Evolutionary conservation across 2,329 filamentous ascomycete species (phyloP), one percentile per base, ranked within the genome.

Genomic region (Paecilomyces sp.): DNA sequence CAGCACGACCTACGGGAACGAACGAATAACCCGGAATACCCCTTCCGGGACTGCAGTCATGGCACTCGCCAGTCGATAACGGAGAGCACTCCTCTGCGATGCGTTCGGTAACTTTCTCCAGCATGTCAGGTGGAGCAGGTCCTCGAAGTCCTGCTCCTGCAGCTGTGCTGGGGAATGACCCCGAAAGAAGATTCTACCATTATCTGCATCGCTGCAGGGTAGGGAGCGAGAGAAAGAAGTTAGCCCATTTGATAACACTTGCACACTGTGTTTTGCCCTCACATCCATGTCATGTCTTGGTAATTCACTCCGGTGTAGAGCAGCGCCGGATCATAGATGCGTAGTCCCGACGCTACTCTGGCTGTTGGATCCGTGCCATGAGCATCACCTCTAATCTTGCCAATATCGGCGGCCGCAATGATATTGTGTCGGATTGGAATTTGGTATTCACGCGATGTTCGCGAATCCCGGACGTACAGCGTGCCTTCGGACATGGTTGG

Each of bases 251-350:
- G 3, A 6, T 28, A 28, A 28, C 25, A 28, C 25, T 28, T 6
- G 25, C 25, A 28, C 6, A 28, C 25, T 28, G 25, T 28, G 3
- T 28, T 28, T 28, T 28, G 25, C 25, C 25, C 25, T 28, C 6
- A 28, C 25, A 28, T 28, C 25, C 25, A 70, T 31, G 70, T 75
- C 36, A 76, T 70, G 0, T 60, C 60, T 0, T 67, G 68, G 58
- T 70, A 60, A 24, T 66, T 62, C 2, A 72, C 68, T 0, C 71
- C 66, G 0, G 74, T 76, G 59, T 76, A 74, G 34, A 67, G 63
- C 33, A 73, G 62, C 0, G 73, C 73, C 0, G 71, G 70, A 59
- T 75, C 72, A 57, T 74, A 65, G 1, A 76, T 62, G 4, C 69
- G 66, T 6, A 76, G 62, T 11, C 72, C 73, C 53, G 61, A 57